Evolutionary conservation across 805 yeast genomes (phyloP).

Genomic region (Ogataea zsoltii): DNA sequence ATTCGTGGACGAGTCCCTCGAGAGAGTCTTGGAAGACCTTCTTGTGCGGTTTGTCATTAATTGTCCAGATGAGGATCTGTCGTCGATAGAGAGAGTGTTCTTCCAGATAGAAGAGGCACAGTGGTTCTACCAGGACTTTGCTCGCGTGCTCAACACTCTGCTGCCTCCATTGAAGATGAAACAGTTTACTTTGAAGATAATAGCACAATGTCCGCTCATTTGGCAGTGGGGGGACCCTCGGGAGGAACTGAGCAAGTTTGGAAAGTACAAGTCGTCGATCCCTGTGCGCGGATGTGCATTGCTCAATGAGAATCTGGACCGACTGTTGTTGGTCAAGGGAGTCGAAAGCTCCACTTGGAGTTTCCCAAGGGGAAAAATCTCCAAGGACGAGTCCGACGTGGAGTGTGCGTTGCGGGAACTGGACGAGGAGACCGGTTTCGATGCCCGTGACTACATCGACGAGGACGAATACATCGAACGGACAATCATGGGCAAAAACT

Average conservation of each 20-base stretch:
- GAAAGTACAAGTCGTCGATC: slow-evolving; percentile 80
- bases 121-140: slow-evolving; percentile 92
- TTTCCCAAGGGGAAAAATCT: slow-evolving; percentile 95
- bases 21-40: slow-evolving; percentile 79
- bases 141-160: slow-evolving; percentile 67
- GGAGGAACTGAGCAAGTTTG: slow-evolving; percentile 75
- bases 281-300: slow-evolving; percentile 97
- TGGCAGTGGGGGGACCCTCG: slow-evolving; percentile 87
- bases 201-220: slow-evolving; percentile 69
- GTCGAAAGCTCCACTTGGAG: slow-evolving; percentile 83
- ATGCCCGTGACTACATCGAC: slow-evolving; percentile 65
- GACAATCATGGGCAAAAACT: slow-evolving; percentile 79
- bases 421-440: slow-evolving; percentile 91
- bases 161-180: slow-evolving; percentile 80
- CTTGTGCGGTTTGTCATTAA: slow-evolving; percentile 87
- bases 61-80: slow-evolving; percentile 87
- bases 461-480: slow-evolving; percentile 79
- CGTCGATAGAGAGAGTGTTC: slow-evolving; percentile 77
- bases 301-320: slow-evolving; percentile 67
- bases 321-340: slow-evolving; percentile 80
- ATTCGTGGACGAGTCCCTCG: slow-evolving; percentile 64
- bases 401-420: slow-evolving; percentile 92
- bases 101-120: slow-evolving; percentile 98
- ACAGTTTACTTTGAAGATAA: slow-evolving; percentile 65
- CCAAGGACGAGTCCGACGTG: slow-evolving; percentile 86